Conservation (phyloP, 331 rosid species). For the Acacia concinna region DNA sequence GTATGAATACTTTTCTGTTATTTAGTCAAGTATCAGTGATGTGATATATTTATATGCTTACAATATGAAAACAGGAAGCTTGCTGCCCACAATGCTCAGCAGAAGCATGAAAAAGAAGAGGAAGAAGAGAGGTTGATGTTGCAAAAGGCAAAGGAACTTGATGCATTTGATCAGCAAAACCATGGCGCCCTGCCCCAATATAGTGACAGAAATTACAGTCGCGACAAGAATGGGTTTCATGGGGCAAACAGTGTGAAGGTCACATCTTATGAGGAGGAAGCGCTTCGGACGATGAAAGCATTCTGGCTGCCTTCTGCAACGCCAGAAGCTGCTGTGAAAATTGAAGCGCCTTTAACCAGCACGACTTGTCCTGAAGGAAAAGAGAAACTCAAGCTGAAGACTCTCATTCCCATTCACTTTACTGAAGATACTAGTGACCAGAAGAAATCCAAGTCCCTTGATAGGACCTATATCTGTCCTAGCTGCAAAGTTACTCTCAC, state of each 20-base stretch:
- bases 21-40: not conserved
- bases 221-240: slow-evolving; percentile 81
- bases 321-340: slow-evolving; percentile 64
- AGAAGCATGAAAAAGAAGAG: slow-evolving; percentile 83
- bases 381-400: slow-evolving; percentile 65
- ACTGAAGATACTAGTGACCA: slow-evolving; percentile 54
- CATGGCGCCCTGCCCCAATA: slow-evolving; percentile 93
- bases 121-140: slow-evolving; percentile 71
- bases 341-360: slow-evolving; percentile 49
- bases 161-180: slow-evolving; percentile 97
- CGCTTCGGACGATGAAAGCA: slow-evolving; percentile 97
- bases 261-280: slow-evolving; percentile 94
- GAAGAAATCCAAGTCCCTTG: slow-evolving; percentile 1
- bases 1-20: not conserved
- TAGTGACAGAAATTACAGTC: slow-evolving; percentile 69
- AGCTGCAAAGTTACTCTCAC: slow-evolving; percentile 95
- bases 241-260: slow-evolving; percentile 98
- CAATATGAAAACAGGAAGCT: slow-evolving; percentile 53
- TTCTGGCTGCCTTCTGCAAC: slow-evolving; percentile 86
- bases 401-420: slow-evolving; percentile 52
- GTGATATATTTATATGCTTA: slow-evolving; percentile 11
- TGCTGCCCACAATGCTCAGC: slow-evolving; percentile 78
- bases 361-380: slow-evolving; percentile 66
- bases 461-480: slow-evolving; percentile 72
- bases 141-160: slow-evolving; percentile 90